Base-by-base conservation (phyloP, 1,139 yeast species). In the Blastobotrys raffinosifermentans region DNA sequence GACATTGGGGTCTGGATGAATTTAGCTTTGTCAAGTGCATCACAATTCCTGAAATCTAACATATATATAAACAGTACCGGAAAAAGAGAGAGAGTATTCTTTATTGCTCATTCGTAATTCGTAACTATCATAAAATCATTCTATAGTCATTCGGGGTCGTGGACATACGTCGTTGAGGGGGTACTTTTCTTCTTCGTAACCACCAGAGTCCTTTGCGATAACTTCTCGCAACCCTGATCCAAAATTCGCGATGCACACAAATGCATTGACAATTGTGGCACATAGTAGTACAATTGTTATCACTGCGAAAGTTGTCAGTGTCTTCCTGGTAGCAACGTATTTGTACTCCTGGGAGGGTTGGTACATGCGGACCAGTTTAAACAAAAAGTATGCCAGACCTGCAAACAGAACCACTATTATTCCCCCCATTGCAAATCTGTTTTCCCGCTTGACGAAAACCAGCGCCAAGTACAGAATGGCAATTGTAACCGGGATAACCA, bases 341-440 rank as follows among this genome's bases (percentile, higher is more conserved):
- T 57, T 58, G 26, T 54, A 50, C 3, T 66, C 75, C 32, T 71
- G 63, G 35, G 64, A 61, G 35, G 69, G 67, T 26, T 75, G 69
- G 53, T 62, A 72, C 51, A 73, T 60, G 27, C 78, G 54, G 23
- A 73, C 65, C 41, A 70, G 60, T 51, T 73, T 73, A 60, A 70
- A 73, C 19, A 72, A 45, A 35, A 73, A 72, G 50, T 73, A 73
- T 0, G 73, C 75, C 50, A 69, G 53, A 1, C 73, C 77, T 14
- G 67, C 64, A 7, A 64, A 41, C 42, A 67, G 72, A 16, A 66
- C 42, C 4, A 57, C 37, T 2, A 69, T 48, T 25, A 72, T 58
- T 10, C 48, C 37, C 1, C 50, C 25, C 34, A 71, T 58, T 19
- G 69, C 61, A 30, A 41, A 26, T 17, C 48, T 41, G 35, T 53